Base-by-base conservation (phyloP, 1,284 basidiomycete species). In the Irpex rosettiformis region DNA sequence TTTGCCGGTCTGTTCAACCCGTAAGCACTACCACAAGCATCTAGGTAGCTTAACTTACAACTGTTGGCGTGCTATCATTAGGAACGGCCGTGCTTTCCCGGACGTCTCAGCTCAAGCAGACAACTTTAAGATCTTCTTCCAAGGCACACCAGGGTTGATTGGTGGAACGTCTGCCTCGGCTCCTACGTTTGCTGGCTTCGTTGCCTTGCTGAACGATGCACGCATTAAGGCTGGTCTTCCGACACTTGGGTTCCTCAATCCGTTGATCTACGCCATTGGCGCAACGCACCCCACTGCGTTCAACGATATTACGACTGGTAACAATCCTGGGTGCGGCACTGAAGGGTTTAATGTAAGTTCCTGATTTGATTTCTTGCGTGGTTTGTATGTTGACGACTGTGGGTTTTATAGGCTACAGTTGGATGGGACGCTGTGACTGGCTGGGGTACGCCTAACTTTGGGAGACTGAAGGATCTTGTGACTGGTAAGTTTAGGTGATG, bases 31-130 rank as follows among this genome's bases (percentile, higher is more conserved):
- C 29, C 27, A 40, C n/a, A 40, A 4, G 11, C 8, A n/a, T 16
- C n/a, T 40, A n/a, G n/a, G 33, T 16, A 4, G 33, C 33, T 40
- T 40, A 28, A 21, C 18, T 52, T 57, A 18, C 22, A 11, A 24
- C 2, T 7, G 2, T 30, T 37, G 37, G 33, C 49, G 37, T 2
- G n/a, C 24, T 18, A 8, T 43, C 55, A 70, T 62, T 27, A 61
- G 59, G 22, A 58, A 58, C 18, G 60, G 60, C 8, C 60, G 60
- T 2, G 82, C 67, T 3, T 72, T 77, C 61, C 87, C 87, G 1
- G 88, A 89, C 57, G 81, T 89, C 5, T 73, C 86, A 1, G 85
- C 86, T 0, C 84, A 86, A 66, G 79, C 78, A 2, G 63, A 69
- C 29, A 67, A 69, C 45, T 82, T 77, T 72, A 66, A 69, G 10